Evolutionary conservation across 495 filamentous ascomycete genomes (phyloP), one percentile per base, ranked within the genome.

Genomic region (Xylaria sp.): DNA sequence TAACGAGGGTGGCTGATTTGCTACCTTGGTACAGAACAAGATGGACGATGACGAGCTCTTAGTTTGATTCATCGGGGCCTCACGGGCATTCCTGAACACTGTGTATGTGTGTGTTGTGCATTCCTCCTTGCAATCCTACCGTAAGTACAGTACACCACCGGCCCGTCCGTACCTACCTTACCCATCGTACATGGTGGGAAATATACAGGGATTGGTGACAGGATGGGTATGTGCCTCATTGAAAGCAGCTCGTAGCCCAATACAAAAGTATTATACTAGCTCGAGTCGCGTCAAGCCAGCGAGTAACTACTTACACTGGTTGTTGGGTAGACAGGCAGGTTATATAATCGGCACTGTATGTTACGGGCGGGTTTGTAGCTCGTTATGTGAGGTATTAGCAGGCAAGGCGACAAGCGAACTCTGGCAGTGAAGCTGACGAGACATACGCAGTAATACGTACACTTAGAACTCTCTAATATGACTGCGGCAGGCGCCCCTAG

Each of bases 1-100:
- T 58, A 64, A 50, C 41, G 59, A 61, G 26, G 55, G 57, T 61
- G 35, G 33, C n/a, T 59, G 55, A 70, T 72, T 72, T 62, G 70
- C 64, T 72, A 55, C 64, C 62, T 33, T 41, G 59, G n/a, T 62
- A 43, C 31, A 55, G 46, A 55, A 55, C 46, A 66, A 52, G 44
- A 52, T 52, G 33, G 57, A 37, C 33, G 31, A 62, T 67, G 48
- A 67, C 48, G 64, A 68, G 65, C 40, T 35, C 66, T 14, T 29
- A 17, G 9, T 65, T 65, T 26, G 33, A 31, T 11, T 48, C n/a
- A n/a, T n/a, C 33, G 17, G 17, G 21, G 26, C 24, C 24, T 44
- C 37, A n/a, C n/a, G n/a, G n/a, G n/a, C n/a, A 33, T 26, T 61
- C 66, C 29, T 68, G 55, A 61, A 61, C 66, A 68, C 66, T 68